Percentiles rank a stretch among this genome's conserved stretches.
These are phyloP conservation scores for Hyaloscypha hepaticicola DNA, from an alignment of 495 filamentous ascomycete genomes.

Conservation along the genomic window DNA sequence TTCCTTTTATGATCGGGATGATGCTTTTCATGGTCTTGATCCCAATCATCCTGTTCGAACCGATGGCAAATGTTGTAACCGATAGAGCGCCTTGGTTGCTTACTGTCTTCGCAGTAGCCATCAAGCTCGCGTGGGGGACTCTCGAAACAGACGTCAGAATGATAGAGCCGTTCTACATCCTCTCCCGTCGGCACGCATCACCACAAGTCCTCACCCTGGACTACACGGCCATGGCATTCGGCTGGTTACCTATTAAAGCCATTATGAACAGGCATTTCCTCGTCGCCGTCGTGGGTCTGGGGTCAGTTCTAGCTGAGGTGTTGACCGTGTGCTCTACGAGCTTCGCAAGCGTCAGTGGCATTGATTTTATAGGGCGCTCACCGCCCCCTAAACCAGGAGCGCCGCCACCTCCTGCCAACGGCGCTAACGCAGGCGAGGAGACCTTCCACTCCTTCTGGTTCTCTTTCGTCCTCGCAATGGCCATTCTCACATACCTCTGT, in stretches of 20 bases:
- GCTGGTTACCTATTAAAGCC: conserved; percentile 59
- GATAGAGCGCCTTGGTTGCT: conserved; percentile 63
- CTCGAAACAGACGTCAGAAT: conserved; percentile 72
- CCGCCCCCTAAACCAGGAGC: conserved; percentile 2
- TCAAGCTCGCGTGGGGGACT: conserved; percentile 66
- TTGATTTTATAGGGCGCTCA: conserved; percentile 43
- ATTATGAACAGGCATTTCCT: conserved; percentile 62
- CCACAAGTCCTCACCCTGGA: conserved; percentile 64
- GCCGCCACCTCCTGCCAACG: not conserved
- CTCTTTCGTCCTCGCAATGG: conserved; percentile 53
- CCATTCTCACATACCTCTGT: conserved; percentile 58
- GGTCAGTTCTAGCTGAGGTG: conserved; percentile 62
- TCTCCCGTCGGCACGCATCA: conserved; percentile 61
- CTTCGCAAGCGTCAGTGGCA: conserved; percentile 57
- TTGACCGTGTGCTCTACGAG: conserved; percentile 66
- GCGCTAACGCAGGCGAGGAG: conserved; percentile 53
- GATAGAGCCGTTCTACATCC: conserved; percentile 72
- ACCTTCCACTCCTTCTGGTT: conserved; percentile 59
- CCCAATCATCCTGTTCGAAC: conserved; percentile 56
- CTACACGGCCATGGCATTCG: conserved; percentile 69
- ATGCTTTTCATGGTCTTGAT: conserved; percentile 52
- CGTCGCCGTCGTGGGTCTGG: conserved; percentile 59
- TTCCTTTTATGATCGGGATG: conserved; percentile 55
- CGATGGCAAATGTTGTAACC: conserved; percentile 50
- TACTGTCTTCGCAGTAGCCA: conserved; percentile 58